Conservation (phyloP, 1,139 yeast species). For the Candida tropicalis region DNA sequence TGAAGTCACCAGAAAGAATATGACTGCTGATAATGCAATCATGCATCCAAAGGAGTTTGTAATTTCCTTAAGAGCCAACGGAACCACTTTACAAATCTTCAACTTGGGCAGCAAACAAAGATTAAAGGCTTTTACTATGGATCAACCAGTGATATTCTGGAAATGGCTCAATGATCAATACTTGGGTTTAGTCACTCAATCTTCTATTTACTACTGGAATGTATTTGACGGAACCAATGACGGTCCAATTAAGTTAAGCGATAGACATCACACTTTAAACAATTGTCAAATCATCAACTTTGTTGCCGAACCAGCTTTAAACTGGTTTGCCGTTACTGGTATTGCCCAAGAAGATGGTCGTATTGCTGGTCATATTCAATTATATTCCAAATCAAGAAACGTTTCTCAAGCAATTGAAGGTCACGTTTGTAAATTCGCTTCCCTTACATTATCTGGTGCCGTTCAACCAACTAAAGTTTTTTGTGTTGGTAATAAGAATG, state of each 20-base stretch:
- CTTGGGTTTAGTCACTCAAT: slow-evolving; percentile 83
- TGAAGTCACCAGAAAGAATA: slow-evolving; percentile 79
- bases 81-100: slow-evolving; percentile 93
- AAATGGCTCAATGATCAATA: slow-evolving; percentile 79
- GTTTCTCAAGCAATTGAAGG: slow-evolving; percentile 98
- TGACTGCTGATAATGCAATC: slow-evolving; percentile 97
- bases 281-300: slow-evolving; percentile 91
- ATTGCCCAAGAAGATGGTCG: slow-evolving; percentile 94
- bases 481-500: slow-evolving; percentile 86
- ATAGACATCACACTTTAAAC: slow-evolving; percentile 78
- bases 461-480: slow-evolving; percentile 80
- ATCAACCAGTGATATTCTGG: slow-evolving; percentile 94
- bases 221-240: slow-evolving; percentile 78
- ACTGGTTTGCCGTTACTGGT: slow-evolving; percentile 96
- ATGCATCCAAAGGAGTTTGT: slow-evolving; percentile 91
- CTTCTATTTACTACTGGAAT: slow-evolving; percentile 78
- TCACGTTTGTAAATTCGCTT: slow-evolving; percentile 91
- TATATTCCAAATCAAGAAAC: slow-evolving; percentile 83
- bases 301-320: slow-evolving; percentile 75
- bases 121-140: slow-evolving; percentile 82
- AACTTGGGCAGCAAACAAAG: slow-evolving; percentile 86
- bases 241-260: slow-evolving; percentile 79
- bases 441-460: slow-evolving; percentile 73
- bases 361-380: slow-evolving; percentile 95
- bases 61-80: slow-evolving; percentile 93